Evolutionary conservation across 78 protist species (phyloP), one percentile per base, ranked within the genome.

Genomic region (Guillardia theta): DNA sequence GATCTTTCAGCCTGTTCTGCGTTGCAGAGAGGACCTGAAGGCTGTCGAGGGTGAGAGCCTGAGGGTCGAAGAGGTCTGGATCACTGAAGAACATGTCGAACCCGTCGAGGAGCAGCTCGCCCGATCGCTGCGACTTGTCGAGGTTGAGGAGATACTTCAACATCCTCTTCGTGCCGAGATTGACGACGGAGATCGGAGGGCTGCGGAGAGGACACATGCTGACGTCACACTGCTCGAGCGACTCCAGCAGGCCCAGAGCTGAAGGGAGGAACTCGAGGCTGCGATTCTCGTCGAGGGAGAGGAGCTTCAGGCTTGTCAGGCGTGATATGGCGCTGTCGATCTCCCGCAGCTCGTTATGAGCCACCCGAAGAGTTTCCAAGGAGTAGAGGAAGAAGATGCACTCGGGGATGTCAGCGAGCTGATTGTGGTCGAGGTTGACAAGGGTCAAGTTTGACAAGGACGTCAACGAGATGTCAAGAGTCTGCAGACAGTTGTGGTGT

Each of bases 1-100:
- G 93, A 54, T 88, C 44, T 41, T 41, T 18, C 41, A 88, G 93
- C 30, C 93, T 54, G 93, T 88, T 88, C 47, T 78, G 18, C 43
- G 33, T 18, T 18, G 44, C 53, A 19, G 90, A 78, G 33, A 78
- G 90, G 83, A 33, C 36, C 45, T 22, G 6, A 50, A 78, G 44
- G 90, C 44, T 6, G 33, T 15, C 44, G 44, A 18, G 10, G 50
- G 39, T 18, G 90, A 37, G 53, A 36, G 44, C 39, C 21, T 78
- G 45, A 18, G 18, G 90, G 90, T 78, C 90, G 53, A 78, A 50
- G 53, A 24, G 10, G 90, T 78, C 90, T n/a, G 0, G 18, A 50
- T 37, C 18, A 10, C 43, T 43, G 15, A 27, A 27, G 53, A 43
- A 30, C 50, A 78, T 24, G 30, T 37, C 90, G 48, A 78, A 78